Evolutionary conservation across 331 rosid genomes (phyloP).

Genomic region (Erythrophleum ivorense): DNA sequence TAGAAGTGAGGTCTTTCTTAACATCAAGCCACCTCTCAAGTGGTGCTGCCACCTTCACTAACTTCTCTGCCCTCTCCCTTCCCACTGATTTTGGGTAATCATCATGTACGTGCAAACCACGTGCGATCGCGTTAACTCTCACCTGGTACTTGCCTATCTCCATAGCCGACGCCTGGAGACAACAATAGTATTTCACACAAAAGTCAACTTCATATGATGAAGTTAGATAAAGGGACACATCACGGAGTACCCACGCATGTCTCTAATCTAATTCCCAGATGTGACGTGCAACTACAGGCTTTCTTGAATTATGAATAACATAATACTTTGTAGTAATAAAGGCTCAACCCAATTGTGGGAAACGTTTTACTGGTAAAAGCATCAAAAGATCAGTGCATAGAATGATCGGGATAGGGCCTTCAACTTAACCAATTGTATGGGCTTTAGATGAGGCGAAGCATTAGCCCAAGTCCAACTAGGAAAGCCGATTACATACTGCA

Average conservation of each 20-base stretch:
- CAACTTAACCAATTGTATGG: background rate
- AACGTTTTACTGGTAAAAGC: too few relatives aligned
- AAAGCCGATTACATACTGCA: background rate
- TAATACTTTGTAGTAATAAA: too few relatives aligned
- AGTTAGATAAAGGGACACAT: too few relatives aligned
- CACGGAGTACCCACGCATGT: too few relatives aligned
- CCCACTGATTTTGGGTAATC: conserved; percentile 70
- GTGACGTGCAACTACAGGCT: too few relatives aligned
- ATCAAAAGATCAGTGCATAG: too few relatives aligned
- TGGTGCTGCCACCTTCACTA: conserved; percentile 72
- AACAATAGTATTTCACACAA: background rate
- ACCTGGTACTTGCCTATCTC: conserved; percentile 50
- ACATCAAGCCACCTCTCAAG: conserved; percentile 83
- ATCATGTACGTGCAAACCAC: conserved; percentile 70
- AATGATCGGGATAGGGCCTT: too few relatives aligned
- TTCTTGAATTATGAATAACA: too few relatives aligned
- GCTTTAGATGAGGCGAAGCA: conserved; percentile 6
- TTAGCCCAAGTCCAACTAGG: background rate
- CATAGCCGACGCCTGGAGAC: conserved; percentile 49
- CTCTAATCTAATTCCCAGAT: too few relatives aligned
- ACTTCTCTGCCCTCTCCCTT: conserved; percentile 68
- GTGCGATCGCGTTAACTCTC: conserved; percentile 50
- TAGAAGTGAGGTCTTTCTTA: conserved; percentile 70
- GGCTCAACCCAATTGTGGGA: too few relatives aligned
- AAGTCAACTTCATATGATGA: background rate